Base-by-base conservation (phyloP, 768 basidiomycete genomes). In the Russula compacta region DNA sequence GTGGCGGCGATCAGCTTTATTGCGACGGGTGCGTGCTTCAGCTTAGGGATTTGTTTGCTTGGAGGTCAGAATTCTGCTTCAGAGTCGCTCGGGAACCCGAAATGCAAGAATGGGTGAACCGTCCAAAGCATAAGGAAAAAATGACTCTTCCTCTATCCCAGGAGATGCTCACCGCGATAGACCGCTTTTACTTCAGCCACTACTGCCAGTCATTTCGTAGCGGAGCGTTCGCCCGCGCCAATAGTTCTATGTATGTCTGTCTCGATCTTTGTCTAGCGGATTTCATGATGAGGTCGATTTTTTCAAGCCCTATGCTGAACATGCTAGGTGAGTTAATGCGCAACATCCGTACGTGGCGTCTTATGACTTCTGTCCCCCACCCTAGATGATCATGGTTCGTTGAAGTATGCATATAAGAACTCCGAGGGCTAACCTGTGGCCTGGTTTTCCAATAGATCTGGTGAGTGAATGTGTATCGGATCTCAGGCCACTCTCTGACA, bases 1-100 rank as follows among this genome's bases (percentile, higher is more conserved):
- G 95, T 17, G 95, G 95, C 19, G 93, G 94, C 11, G 93, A 95
- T 71, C 94, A 95, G 71, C 77, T 97, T 17, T 97, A 93, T 68
- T 92, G 90, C 64, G 91, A 93, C 66, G 75, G 78, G 87, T 86
- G 67, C 47, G 83, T 68, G 29, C 17, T 19, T n/a, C 53, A 14
- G 43, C 29, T 14, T 36, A 40, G 21, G 21, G 42, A 43, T 35
- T 21, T 15, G 35, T 52, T 21, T 15, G 43, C 58, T 19, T 11
- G 11, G 9, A 6, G 39, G 21, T 9, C 10, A 7, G 21, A 48
- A n/a, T 19, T 19, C 3, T 7, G 7, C 17, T 51, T 10, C 67
- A 88, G 87, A 39, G 71, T 99, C 55, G 87, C 85, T 60, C 82
- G 88, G 62, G 95, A 98, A 69, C 89, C 90, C 8, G 92, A 94